These are phyloP conservation scores for Cyberlindnera mycetangii DNA, from an alignment of 805 yeast species.

Conservation along the genomic window DNA sequence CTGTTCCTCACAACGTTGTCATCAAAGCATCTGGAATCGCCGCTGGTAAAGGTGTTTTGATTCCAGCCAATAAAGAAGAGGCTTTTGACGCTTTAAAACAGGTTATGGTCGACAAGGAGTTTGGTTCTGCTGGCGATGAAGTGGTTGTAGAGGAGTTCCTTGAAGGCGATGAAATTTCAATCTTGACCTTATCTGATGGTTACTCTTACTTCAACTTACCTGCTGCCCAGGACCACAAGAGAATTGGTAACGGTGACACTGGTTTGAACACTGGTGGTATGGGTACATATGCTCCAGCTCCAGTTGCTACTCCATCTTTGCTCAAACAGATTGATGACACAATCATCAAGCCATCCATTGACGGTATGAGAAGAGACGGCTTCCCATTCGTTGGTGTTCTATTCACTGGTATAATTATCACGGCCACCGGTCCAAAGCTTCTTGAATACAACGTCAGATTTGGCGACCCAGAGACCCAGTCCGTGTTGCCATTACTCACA, in stretches of 20 bases:
- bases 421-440: conserved; percentile 88
- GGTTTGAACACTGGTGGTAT: conserved; percentile 99
- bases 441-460: conserved; percentile 96
- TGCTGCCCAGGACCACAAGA: conserved; percentile 97
- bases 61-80: conserved; percentile 81
- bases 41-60: conserved; percentile 97
- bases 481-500: conserved; percentile 83
- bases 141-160: conserved; percentile 94
- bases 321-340: conserved; percentile 65
- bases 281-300: conserved; percentile 99
- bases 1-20: conserved; percentile 73
- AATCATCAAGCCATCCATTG: conserved; percentile 88
- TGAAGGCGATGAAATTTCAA: conserved; percentile 95
- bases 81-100: conserved; percentile 80
- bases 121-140: conserved; percentile 92
- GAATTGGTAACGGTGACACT: conserved; percentile 87
- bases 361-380: conserved; percentile 95
- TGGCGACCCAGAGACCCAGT: conserved; percentile 99
- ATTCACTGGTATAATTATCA: conserved; percentile 92
- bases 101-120: conserved; percentile 85
- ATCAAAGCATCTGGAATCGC: conserved; percentile 98
- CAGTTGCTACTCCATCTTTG: conserved; percentile 79
- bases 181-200: conserved; percentile 90
- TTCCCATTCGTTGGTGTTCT: conserved; percentile 93
- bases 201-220: conserved; percentile 89